A percentile compares a stretch with the other conserved stretches of the same genome.
Evolutionary conservation across 805 yeast species (phyloP).

Genomic region (Schizosaccharomyces japonicus): DNA sequence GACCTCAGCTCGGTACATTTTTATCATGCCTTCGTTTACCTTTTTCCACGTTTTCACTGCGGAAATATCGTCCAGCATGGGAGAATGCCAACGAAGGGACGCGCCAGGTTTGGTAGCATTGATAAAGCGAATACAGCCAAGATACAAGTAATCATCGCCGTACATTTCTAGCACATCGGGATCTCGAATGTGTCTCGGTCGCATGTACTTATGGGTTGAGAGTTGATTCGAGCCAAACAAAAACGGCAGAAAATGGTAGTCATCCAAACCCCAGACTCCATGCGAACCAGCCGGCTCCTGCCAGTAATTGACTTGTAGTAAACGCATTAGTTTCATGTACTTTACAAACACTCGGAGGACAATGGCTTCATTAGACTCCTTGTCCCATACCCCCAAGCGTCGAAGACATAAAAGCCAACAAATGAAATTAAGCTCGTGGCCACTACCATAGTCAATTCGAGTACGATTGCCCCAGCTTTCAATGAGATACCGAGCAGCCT

Average conservation of each 20-base stretch:
- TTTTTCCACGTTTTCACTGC: constrained; percentile 78
- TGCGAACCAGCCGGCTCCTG: constrained; percentile 96
- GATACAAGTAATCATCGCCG: constrained; percentile 53
- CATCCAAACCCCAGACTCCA: constrained; percentile 98
- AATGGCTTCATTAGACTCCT: constrained; percentile 18
- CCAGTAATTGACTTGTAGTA: constrained; percentile 47
- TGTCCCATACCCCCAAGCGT: constrained; percentile 4
- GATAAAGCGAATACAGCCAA: constrained; percentile 69
- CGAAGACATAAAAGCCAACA: constrained; percentile 23
- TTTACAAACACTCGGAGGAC: constrained; percentile 42
- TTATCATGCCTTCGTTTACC: constrained; percentile 79
- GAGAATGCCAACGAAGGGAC: constrained; percentile 70
- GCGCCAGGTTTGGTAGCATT: constrained; percentile 59
- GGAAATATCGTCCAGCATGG: constrained; percentile 85
- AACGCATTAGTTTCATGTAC: constrained; percentile 52
- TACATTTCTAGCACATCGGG: constrained; percentile 64
- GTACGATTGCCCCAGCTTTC: constrained; percentile 67
- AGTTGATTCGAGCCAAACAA: constrained; percentile 77
- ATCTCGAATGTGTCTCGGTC: constrained; percentile 68
- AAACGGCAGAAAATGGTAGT: constrained; percentile 73
- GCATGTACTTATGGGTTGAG: constrained; percentile 33
- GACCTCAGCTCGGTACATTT: constrained; percentile 90
- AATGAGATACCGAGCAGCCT: constrained; percentile 32
- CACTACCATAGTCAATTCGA: constrained; percentile 90
- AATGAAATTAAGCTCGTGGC: constrained; percentile 77